Evolutionary conservation across 768 basidiomycete genomes (phyloP).

Genomic region (Termitomyces sp.): DNA sequence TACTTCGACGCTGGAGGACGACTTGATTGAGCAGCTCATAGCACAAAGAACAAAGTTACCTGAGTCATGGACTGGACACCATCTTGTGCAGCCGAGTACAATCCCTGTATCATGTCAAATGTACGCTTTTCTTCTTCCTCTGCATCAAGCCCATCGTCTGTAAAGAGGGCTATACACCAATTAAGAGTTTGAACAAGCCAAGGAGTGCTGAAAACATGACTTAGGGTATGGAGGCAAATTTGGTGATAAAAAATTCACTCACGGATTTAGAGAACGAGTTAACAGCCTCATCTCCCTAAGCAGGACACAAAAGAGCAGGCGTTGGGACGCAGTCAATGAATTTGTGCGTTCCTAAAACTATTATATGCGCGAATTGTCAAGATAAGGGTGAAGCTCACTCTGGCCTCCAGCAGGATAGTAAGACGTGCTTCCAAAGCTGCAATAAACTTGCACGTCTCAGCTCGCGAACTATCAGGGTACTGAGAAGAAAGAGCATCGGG

Average conservation of each 20-base stretch:
- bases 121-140: slow-evolving; percentile 39
- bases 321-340: slow-evolving; percentile 49
- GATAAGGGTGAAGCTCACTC: slow-evolving; percentile 30
- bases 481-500: background rate
- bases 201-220: slow-evolving; percentile 26
- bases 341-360: slow-evolving; percentile 44
- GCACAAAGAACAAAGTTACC: slow-evolving; percentile 26
- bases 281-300: slow-evolving; percentile 61
- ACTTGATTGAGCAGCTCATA: slow-evolving; percentile 13
- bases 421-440: slow-evolving; percentile 51
- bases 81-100: slow-evolving; percentile 50
- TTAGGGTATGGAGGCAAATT: background rate
- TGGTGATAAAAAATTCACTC: slow-evolving; percentile 15
- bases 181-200: slow-evolving; percentile 40
- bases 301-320: slow-evolving; percentile 54
- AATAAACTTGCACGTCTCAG: slow-evolving; percentile 42
- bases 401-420: slow-evolving; percentile 50
- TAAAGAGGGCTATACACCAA: slow-evolving; percentile 38
- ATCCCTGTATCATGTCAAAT: slow-evolving; percentile 36
- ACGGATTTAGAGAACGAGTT: slow-evolving; percentile 62
- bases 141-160: slow-evolving; percentile 32
- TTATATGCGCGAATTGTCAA: background rate
- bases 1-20: slow-evolving; percentile 35
- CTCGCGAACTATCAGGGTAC: slow-evolving; percentile 25
- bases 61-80: slow-evolving; percentile 37